Conservation (phyloP, 1,139 yeast genomes). For the Nakaseomyces nivariensis region DNA sequence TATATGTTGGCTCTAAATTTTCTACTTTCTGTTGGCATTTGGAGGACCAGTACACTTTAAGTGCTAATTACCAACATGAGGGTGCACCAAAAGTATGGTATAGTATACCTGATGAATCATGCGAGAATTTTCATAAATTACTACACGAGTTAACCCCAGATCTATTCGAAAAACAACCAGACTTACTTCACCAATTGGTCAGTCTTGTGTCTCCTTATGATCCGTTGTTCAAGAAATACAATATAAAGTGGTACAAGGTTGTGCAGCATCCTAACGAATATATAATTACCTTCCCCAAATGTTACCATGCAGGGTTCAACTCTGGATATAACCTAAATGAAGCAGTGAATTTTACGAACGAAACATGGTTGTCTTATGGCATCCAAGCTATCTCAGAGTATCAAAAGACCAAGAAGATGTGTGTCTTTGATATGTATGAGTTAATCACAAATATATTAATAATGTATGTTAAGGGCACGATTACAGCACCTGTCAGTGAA, state of each 20-base stretch:
- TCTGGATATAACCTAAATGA: conserved; percentile 71
- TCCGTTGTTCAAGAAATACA: conserved; percentile 35
- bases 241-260: conserved; percentile 56
- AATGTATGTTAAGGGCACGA: conserved; percentile 8
- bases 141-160: conserved; percentile 66
- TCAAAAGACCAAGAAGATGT: conserved; percentile 29
- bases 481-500: conserved; percentile 9
- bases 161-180: conserved; percentile 76
- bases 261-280: conserved; percentile 78
- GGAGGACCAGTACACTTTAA: conserved; percentile 69
- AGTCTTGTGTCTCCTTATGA: conserved; percentile 66
- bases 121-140: conserved; percentile 44
- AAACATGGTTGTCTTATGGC: conserved; percentile 59
- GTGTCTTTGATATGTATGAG: conserved; percentile 33
- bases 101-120: conserved; percentile 52
- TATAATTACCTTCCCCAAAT: conserved; percentile 64
- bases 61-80: conserved; percentile 68
- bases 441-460: conserved; percentile 24
- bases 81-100: conserved; percentile 77
- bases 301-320: conserved; percentile 75
- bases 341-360: conserved; percentile 70
- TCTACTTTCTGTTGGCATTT: conserved; percentile 83
- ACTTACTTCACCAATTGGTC: conserved; percentile 75
- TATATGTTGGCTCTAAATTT: conserved; percentile 62
- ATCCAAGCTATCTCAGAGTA: conserved; percentile 50